Conservation (phyloP, 2,329 filamentous ascomycete genomes). For the Aspergillus sp. region DNA sequence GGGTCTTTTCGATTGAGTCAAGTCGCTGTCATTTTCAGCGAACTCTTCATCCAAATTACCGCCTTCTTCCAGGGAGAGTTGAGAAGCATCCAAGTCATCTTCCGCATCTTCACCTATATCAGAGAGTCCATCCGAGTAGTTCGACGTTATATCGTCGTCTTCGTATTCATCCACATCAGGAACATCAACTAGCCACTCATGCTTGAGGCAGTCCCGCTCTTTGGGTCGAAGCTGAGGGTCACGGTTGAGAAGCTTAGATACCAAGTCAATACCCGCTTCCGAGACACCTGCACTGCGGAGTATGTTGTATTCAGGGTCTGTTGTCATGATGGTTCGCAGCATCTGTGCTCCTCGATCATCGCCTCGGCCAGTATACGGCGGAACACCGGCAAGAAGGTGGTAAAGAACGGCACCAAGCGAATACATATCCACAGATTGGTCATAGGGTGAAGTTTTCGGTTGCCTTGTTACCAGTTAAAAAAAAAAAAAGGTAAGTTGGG, state of each 20-base stretch:
- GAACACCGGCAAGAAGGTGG: conserved; percentile 73
- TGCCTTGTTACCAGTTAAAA: conserved; percentile 37
- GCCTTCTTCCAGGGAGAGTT: conserved; percentile 61
- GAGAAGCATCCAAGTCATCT: conserved; percentile 56
- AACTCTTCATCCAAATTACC: conserved; percentile 28
- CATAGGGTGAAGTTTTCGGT: conserved; percentile 66
- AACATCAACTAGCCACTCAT: conserved; percentile 70
- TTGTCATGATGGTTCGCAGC: conserved; percentile 79
- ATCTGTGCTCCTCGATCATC: conserved; percentile 77
- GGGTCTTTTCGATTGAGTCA: conserved; percentile 38
- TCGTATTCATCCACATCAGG: conserved; percentile 61
- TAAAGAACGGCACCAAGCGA: conserved; percentile 91
- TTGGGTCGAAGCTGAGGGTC: conserved; percentile 76
- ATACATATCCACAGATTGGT: conserved; percentile 93
- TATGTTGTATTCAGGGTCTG: conserved; percentile 64
- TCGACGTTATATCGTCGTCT: conserved; percentile 60
- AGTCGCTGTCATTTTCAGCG: conserved; percentile 34
- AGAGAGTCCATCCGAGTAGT: conserved; percentile 38
- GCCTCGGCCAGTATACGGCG: conserved; percentile 77
- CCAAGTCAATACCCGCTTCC: conserved; percentile 67
- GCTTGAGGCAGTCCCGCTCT: conserved; percentile 66
- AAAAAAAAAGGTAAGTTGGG: background rate
- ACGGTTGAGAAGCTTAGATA: conserved; percentile 76
- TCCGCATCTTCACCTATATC: conserved; percentile 41
- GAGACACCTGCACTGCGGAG: conserved; percentile 63